Base-by-base conservation (phyloP, 2,329 filamentous ascomycete species). In the Phoma sp. region DNA sequence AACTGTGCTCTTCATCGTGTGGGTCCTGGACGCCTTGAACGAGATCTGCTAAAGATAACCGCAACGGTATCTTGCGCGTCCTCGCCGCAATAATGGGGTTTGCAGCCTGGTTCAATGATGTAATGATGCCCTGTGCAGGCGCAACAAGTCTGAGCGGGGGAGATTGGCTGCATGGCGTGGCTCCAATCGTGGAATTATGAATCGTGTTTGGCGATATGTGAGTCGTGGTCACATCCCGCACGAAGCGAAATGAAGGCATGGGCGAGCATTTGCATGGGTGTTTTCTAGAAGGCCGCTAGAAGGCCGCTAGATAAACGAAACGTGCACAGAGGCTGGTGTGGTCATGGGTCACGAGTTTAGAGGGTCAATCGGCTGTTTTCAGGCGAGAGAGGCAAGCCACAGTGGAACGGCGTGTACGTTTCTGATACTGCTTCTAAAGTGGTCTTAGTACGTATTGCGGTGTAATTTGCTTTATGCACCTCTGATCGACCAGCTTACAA, bases 231-330 rank as follows among this genome's bases (percentile, higher is more conserved):
- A 43, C 40, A 42, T 38, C 40, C 41, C 22, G 13, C 52, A 38
- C 35, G 43, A 54, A 62, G 59, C 61, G 62, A 68, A 37, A 66
- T 69, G 59, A 67, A 62, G 60, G 57, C 29, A 53, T 61, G 59
- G 68, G 66, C 61, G 67, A 68, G 59, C 54, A 52, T 27, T 49
- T 59, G 43, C 52, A 60, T 48, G 57, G 56, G 52, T 46, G 44
- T 33, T 13, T 67, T 68, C 67, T 66, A 47, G 67, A 68, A 69
- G 49, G 53, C 50, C 59, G 61, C 66, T 70, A 69, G 68, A 71
- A 70, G 59, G 55, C 32, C 52, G 47, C 64, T 69, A 68, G 48
- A 5, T 55, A 62, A 41, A 58, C 67, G 67, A 70, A 65, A 69
- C 67, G 47, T 48, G 57, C 59, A 54, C 56, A 56, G 51, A 58